phyloP scores from a whole-genome alignment of 306 rosid species.

The barrel medic (Medicago truncatula) region MtrunA17r5.0-ANR NC_053046.1:40857001-40857500 shows the following conservation, averaged over 20 bases:
- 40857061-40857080: slow-evolving; percentile 55
- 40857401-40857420: not conserved
- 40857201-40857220: slow-evolving; percentile 2
- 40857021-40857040: slow-evolving; percentile 73
- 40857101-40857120: not conserved
- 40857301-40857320: not conserved
- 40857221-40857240: slow-evolving; percentile 3
- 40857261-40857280: not conserved
- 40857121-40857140: not conserved
- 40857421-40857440: not conserved
- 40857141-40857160: not conserved
- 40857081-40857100: slow-evolving; percentile 47
- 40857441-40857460: no score
- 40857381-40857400: not conserved
- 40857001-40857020: slow-evolving; percentile 87
- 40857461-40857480: no score
- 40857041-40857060: slow-evolving; percentile 67
- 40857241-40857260: not conserved
- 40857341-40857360: not conserved
- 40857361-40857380: not conserved
- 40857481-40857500: no score
- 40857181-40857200: slow-evolving; percentile 30
- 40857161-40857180: slow-evolving; percentile 31
- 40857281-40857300: not conserved
- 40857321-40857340: not conserved